phyloP scores from a whole-genome alignment of 768 basidiomycete genomes.

The Ephemerocybe angulata region DNA sequence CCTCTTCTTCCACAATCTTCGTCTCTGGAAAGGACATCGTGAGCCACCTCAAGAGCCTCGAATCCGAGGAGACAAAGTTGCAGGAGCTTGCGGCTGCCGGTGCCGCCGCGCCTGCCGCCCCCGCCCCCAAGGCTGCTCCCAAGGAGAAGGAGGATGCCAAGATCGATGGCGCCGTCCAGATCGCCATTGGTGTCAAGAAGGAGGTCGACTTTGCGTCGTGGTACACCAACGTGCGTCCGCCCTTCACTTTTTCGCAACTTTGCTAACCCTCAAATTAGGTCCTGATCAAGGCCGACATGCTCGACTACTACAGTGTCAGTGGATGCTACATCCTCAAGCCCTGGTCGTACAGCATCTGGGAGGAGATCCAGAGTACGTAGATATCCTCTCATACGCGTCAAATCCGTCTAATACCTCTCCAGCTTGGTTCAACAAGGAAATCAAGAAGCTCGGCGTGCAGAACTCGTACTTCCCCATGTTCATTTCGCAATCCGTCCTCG shows the following conservation, averaged over 20 bases:
- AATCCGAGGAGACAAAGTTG: conserved; percentile 60
- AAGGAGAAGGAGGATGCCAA: conserved; percentile 74
- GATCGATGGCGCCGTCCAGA: conserved; percentile 85
- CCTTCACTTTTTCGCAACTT: background rate
- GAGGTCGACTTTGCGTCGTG: conserved; percentile 92
- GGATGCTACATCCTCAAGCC: conserved; percentile 99
- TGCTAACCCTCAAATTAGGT: conserved; percentile 49
- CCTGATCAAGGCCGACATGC: conserved; percentile 96
- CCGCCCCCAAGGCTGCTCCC: conserved; percentile 34
- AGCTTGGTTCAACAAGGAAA: conserved; percentile 93
- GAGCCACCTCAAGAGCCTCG: conserved; percentile 67
- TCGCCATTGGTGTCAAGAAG: conserved; percentile 93
- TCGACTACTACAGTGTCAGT: conserved; percentile 98
- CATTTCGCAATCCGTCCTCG: conserved; percentile 85
- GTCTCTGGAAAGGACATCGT: conserved; percentile 73
- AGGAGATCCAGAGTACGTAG: conserved; percentile 79
- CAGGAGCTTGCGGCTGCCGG: conserved; percentile 71
- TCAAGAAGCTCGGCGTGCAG: conserved; percentile 93
- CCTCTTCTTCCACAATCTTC: conserved; percentile 71
- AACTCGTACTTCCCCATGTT: conserved; percentile 99
- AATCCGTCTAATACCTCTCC: conserved; percentile 5
- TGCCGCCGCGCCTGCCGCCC: conserved; percentile 43
- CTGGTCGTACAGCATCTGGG: conserved; percentile 98
- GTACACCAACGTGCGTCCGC: conserved; percentile 80
- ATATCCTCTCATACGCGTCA: background rate